Evolutionary conservation across 140 eudicot genomes (phyloP), one percentile per base, ranked within the genome.

Genomic region (Ambrosia hybrid): DNA sequence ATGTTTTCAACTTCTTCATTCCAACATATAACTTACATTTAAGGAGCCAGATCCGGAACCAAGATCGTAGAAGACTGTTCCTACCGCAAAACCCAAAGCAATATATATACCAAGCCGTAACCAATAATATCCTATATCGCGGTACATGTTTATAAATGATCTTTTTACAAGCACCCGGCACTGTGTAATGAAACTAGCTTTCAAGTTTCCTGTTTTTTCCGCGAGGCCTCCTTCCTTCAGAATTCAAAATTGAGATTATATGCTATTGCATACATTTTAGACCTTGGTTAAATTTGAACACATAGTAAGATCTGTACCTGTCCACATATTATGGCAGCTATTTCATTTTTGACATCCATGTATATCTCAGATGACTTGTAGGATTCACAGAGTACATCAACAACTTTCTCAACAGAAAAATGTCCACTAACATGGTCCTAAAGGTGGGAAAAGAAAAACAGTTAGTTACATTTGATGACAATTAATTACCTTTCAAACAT

Each of bases 101-200:
- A 89, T 78, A 53, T 86, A 89, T 68, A 86, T 82, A 53, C 56
- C 81, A 72, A 86, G 85, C 48, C 96, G 77, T 67, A 89, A 49
- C 96, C 96, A 89, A 53, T 89, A 89, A 81, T 86, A 89, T 67
- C 96, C 96, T 8, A 51, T 46, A 60, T 89, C 96, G 1, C 96
- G 92, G 43, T 80, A 73, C 96, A 89, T 86, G 79, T 86, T 86
- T 14, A 66, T 53, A 57, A 82, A 82, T 65, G 96, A 89, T 57
- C 92, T 72, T 73, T 80, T n/a, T 2, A 85, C 72, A 34, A 89
- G 85, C 49, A 86, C 72, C 11, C 70, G 51, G 46, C 90, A 84
- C 43, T 89, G 96, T 57, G 79, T 78, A 34, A 66, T 12, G 45
- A 52, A 68, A 76, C 78, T 82, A 16, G 82, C 83, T 60, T 78